These are phyloP conservation scores for Penicillium sp. DNA, from an alignment of 2,329 filamentous ascomycete species.

Conservation along the genomic window DNA sequence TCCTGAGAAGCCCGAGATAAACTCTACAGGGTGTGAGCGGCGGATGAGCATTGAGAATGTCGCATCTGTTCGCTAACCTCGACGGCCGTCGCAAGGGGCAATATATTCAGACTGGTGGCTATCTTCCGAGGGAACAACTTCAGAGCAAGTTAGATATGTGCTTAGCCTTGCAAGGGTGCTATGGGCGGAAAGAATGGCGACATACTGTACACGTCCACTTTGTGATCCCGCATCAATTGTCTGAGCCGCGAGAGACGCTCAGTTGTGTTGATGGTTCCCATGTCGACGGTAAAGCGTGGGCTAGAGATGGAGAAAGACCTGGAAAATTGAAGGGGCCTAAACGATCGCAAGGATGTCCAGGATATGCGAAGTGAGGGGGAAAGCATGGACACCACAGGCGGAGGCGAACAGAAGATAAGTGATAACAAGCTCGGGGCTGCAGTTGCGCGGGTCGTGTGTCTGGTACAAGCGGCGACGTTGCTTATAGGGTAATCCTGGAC, in stretches of 20 bases:
- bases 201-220: conserved; percentile 87
- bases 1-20: conserved; percentile 88
- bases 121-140: conserved; percentile 94
- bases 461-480: conserved; percentile 1
- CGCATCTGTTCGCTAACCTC: conserved; percentile 47
- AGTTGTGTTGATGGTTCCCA: conserved; percentile 75
- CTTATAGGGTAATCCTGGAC: conserved; percentile 8
- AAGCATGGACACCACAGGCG: conserved; percentile 30
- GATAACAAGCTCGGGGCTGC: conserved; percentile 14
- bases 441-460: conserved; percentile 11
- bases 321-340: conserved; percentile 23
- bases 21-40: conserved; percentile 48
- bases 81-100: conserved; percentile 84
- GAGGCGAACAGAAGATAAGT: conserved; percentile 10
- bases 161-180: conserved; percentile 1
- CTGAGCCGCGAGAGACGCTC: conserved; percentile 69
- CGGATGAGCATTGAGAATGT: conserved; percentile 1
- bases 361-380: conserved; percentile 30
- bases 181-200: conserved; percentile 16
- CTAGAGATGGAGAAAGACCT: conserved; percentile 38
- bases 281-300: conserved; percentile 47
- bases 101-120: conserved; percentile 98
- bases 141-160: conserved; percentile 31
- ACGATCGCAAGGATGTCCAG: conserved; percentile 28
- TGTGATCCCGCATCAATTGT: conserved; percentile 77